Base-by-base conservation (phyloP, 495 filamentous ascomycete genomes). In the Massariosphaeria phaeospora region DNA sequence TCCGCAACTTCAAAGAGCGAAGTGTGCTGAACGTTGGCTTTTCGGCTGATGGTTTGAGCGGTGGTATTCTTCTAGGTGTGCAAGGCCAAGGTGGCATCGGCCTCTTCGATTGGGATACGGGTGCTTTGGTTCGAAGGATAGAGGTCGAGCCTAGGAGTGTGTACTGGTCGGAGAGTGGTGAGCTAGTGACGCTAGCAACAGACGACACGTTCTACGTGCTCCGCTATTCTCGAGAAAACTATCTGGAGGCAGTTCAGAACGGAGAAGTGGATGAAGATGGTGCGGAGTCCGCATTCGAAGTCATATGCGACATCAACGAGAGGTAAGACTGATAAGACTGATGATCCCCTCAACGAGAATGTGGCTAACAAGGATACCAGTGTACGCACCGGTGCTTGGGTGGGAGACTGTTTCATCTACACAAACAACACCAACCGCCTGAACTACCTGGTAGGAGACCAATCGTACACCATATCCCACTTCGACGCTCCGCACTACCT, bases 321-420 rank as follows among this genome's bases (percentile, higher is more conserved):
- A 85, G 79, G 80, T 84, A 71, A 67, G 73, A 46, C 7, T 41
- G 35, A 18, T 30, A 21, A 9, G 24, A 52, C 9, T 8, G n/a
- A n/a, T n/a, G n/a, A n/a, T n/a, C n/a, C n/a, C n/a, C n/a, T n/a
- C n/a, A n/a, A n/a, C n/a, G 15, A 11, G 18, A 9, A 26, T 12
- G 13, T 38, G 15, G 15, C 45, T 52, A 51, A 48, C 51, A 46
- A n/a, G 18, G 17, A 2, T 6, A n/a, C 24, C 50, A 87, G 83
- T 57, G 88, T 97, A 38, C 84, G 87, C 41, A 96, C 94, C n/a
- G 93, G 89, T 39, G 84, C 93, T 73, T 99, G 93, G 93, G 84
- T 99, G 51, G 93, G 93, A 21, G 93, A 99, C 70, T 95, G 91
- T 73, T 93, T 99, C 76, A 91, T 97, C 67, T 99, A 97, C 76